These are phyloP conservation scores for Aegle marmelos DNA, from an alignment of 345 rosid genomes.

Conservation along the genomic window DNA sequence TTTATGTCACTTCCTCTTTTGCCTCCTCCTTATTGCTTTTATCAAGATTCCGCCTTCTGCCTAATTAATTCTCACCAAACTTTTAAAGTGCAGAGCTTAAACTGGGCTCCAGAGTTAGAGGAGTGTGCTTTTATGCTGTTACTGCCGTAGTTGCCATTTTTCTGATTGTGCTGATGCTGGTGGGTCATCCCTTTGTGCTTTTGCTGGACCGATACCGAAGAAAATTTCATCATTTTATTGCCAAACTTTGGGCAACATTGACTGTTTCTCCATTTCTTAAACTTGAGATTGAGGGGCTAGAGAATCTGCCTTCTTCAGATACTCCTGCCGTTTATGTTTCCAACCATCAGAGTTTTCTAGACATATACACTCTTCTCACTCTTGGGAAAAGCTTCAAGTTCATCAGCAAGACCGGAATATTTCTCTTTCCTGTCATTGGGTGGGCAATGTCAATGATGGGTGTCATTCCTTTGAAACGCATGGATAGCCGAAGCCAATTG, in stretches of 20 bases:
- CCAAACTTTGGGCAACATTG: conserved; percentile 70
- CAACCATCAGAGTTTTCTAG: conserved; percentile 94
- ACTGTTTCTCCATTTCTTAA: conserved; percentile 57
- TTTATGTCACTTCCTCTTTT: background rate
- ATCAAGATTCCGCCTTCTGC: conserved; percentile 4
- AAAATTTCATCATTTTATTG: conserved; percentile 66
- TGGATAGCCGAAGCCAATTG: conserved; percentile 91
- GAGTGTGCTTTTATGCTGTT: conserved; percentile 67
- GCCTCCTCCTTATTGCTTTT: background rate
- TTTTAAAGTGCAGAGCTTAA: conserved; percentile 56
- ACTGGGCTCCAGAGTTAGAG: conserved; percentile 62
- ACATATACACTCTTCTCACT: conserved; percentile 80
- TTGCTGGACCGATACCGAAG: conserved; percentile 65
- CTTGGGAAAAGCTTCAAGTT: conserved; percentile 84
- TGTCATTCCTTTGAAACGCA: conserved; percentile 76
- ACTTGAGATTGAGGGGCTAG: conserved; percentile 62
- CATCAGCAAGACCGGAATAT: conserved; percentile 82
- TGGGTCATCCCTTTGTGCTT: conserved; percentile 76
- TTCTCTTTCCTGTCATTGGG: conserved; percentile 73
- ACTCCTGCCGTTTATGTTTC: conserved; percentile 85
- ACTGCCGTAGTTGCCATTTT: conserved; percentile 58
- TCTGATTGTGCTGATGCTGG: conserved; percentile 61
- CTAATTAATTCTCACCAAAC: conserved; percentile 6
- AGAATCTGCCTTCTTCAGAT: conserved; percentile 73
- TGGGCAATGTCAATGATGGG: conserved; percentile 98